These are phyloP conservation scores for Avena insularis DNA, from an alignment of 176 grass and related monocot species.

Conservation along the genomic window DNA sequence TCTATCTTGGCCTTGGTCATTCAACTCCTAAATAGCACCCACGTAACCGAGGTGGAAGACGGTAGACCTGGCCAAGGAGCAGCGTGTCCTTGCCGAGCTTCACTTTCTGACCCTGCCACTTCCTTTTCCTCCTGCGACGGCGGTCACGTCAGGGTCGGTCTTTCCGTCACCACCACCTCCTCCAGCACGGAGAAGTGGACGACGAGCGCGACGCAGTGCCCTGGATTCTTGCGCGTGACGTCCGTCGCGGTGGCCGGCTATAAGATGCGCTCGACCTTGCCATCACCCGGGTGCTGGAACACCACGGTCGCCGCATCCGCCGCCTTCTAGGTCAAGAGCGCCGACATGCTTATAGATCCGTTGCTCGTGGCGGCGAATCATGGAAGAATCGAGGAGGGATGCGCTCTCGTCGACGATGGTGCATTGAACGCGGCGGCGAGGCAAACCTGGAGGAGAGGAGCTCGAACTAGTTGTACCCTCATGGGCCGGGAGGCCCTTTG, in stretches of 20 bases:
- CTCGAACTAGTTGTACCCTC: too few relatives aligned
- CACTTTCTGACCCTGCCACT: constrained; percentile 59
- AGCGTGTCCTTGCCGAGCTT: constrained; percentile 78
- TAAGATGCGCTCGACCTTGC: constrained; percentile 67
- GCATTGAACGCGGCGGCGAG: too few relatives aligned
- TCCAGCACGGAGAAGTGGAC: constrained; percentile 31
- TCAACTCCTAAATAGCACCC: constrained; percentile 57
- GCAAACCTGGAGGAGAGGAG: too few relatives aligned
- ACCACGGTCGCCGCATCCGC: constrained; percentile 62
- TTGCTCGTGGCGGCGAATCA: not conserved
- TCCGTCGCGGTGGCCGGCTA: constrained; percentile 53
- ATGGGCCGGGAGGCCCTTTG: too few relatives aligned
- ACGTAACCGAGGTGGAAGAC: constrained; percentile 36
- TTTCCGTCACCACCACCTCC: too few relatives aligned
- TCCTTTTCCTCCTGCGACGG: not conserved
- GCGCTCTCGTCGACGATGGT: too few relatives aligned
- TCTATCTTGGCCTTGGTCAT: constrained; percentile 74
- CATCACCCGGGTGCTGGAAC: constrained; percentile 71
- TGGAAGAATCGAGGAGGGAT: too few relatives aligned
- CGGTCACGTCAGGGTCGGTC: not conserved
- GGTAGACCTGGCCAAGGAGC: constrained; percentile 80
- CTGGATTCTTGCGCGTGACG: constrained; percentile 70
- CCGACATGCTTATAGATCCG: too few relatives aligned
- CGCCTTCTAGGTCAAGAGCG: constrained; percentile 46
- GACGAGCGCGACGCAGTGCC: constrained; percentile 66